Evolutionary conservation across 2,329 filamentous ascomycete genomes (phyloP).

Genomic region (Arthrinium puccinioides): DNA sequence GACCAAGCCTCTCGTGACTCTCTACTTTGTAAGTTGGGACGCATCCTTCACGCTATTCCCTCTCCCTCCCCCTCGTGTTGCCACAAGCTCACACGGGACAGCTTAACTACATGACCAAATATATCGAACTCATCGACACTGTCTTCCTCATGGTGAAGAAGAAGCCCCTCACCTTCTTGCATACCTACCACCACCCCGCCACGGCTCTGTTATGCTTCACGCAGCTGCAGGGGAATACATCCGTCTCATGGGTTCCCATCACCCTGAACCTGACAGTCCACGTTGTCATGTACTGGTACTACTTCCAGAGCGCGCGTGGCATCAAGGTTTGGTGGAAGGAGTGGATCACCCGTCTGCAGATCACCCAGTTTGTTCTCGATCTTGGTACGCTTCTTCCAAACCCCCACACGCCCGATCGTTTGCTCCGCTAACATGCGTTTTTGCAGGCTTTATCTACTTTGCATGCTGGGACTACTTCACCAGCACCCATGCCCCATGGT

Average conservation of each 20-base stretch:
- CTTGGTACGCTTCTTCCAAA: conserved; percentile 51
- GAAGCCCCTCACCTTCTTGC: conserved; percentile 96
- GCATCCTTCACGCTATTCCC: too few species aligned
- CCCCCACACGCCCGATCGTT: neutral
- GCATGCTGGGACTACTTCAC: conserved; percentile 74
- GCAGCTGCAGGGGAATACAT: conserved; percentile 82
- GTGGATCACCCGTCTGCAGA: conserved; percentile 95
- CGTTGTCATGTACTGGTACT: conserved; percentile 99
- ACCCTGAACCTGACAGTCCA: conserved; percentile 86
- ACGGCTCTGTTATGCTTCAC: conserved; percentile 95
- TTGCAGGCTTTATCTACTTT: conserved; percentile 68
- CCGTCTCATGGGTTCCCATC: conserved; percentile 91
- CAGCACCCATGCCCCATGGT: conserved; percentile 60
- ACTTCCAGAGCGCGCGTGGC: conserved; percentile 94
- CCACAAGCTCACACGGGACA: conserved; percentile 30
- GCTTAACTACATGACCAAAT: conserved; percentile 97
- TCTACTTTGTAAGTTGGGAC: conserved; percentile 85
- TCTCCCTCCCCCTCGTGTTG: too few species aligned
- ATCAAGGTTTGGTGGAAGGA: conserved; percentile 98
- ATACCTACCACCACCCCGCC: conserved; percentile 96
- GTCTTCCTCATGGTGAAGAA: conserved; percentile 97
- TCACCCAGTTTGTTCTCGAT: conserved; percentile 91
- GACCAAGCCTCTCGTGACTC: conserved; percentile 81
- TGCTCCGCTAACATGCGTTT: neutral
- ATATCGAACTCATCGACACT: conserved; percentile 88